Evolutionary conservation across 2,329 filamentous ascomycete species (phyloP), one percentile per base, ranked within the genome.

Genomic region (Trichophyton equinum): DNA sequence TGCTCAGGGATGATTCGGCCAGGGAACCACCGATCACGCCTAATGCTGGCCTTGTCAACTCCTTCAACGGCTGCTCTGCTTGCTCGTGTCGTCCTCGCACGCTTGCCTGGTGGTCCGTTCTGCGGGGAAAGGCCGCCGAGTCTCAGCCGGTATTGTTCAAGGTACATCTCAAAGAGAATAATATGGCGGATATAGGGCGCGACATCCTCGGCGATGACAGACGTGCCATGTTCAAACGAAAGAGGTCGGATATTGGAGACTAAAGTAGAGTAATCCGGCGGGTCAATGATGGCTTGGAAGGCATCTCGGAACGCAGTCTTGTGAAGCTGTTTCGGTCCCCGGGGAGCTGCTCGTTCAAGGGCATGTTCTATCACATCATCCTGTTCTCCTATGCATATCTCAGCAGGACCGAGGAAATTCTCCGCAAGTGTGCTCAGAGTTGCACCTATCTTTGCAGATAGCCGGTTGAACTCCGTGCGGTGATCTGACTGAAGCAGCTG

Each of bases 101-200:
- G 79, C 69, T 87, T 87, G 13, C 72, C 72, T 1, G 72, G 72
- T 0, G 57, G 64, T 13, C 80, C 81, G 4, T 81, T 82, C 64
- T 85, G 81, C 59, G 81, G 83, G 11, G 88, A 73, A 0, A 90
- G 72, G 60, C 78, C 83, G 65, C 83, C 84, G 8, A 88, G 73
- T 18, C 81, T 80, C 6, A 82, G 71, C 9, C 89, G 82, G 64
- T 89, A 83, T 63, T 83, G 78, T 68, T 90, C 86, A 1, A 94
- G 80, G 0, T 79, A 79, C 20, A 84, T 76, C 67, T 97, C 92
- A 69, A 86, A 88, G 0, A 85, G 79, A 1, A 92, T 85, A 62
- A 99, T 97, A 42, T 81, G 80, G 9, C 95, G 87, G n/a, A 97
- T 82, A 71, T 89, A 97, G 0, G 95, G 94, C 0, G 91, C 91